Evolutionary conservation across 1,284 basidiomycete genomes (phyloP), one percentile per base, ranked within the genome.

Genomic region (Sporisorium scitamineum): DNA sequence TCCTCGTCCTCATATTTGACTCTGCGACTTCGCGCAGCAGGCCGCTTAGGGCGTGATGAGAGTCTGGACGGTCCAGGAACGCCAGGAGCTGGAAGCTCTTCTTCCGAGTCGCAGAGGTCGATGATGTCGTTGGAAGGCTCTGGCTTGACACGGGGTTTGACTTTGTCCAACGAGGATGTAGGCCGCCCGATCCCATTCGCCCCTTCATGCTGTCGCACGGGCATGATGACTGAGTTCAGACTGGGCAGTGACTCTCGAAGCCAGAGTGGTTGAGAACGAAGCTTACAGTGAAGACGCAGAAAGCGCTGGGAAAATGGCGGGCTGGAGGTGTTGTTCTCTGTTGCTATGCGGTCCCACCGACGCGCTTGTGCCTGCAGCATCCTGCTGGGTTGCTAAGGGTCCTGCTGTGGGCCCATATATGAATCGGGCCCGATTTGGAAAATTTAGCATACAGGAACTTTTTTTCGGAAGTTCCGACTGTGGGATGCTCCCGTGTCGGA

Each of bases 81-180:
- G n/a, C 18, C 11, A n/a, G 48, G 37, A 29, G 34, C 14, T 7
- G 42, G 13, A 18, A 26, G 20, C 18, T 54, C 60, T 1, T 57
- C 32, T 11, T 61, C 61, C 24, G 70, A 67, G 56, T 67, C 55
- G 56, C 70, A 72, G 9, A 72, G 63, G 39, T 67, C 70, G 34
- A 72, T 72, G 6, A 72, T 44, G 52, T 59, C 31, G 5, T 20
- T 7, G 34, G n/a, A 14, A 3, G 60, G 52, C 22, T 67, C 52
- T 1, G 63, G 53, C 44, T 72, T 72, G 52, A 60, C 41, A 0
- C 27, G 39, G 5, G 63, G 70, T 16, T 62, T 59, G 53, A 37
- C 26, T 16, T 42, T 37, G 42, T 6, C 18, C 13, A 5, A 10
- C 20, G 29, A 5, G 2, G 31, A 7, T 20, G 24, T 13, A 1